phyloP scores from a whole-genome alignment of 805 yeast species.

The Barnettozyma sucrosica region DNA sequence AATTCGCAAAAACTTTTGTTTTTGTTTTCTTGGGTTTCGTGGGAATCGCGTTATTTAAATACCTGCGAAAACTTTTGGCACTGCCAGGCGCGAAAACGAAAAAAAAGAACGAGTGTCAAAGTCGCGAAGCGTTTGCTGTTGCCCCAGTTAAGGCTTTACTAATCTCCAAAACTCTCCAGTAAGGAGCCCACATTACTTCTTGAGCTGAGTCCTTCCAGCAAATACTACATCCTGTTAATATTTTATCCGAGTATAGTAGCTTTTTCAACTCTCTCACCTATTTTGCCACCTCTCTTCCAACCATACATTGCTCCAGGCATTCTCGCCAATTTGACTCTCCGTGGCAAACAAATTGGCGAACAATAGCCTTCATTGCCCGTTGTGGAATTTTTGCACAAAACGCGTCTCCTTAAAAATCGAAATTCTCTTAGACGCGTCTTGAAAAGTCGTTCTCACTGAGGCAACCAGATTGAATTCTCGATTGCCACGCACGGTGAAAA shows the following conservation, averaged over 20 bases:
- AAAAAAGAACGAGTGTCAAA: background rate
- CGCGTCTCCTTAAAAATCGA: too few relatives aligned
- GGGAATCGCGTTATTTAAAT: slow-evolving; percentile 8
- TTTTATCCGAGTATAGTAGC: background rate
- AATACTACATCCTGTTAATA: too few relatives aligned
- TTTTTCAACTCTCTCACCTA: too few relatives aligned
- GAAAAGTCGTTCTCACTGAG: background rate
- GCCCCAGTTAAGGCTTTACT: background rate
- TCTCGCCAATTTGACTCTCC: background rate
- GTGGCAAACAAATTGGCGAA: background rate
- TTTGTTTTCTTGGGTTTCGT: slow-evolving; percentile 6
- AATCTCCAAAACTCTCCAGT: background rate
- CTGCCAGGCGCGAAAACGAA: background rate
- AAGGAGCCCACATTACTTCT: background rate
- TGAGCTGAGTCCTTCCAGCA: background rate
- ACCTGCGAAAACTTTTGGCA: slow-evolving; percentile 1
- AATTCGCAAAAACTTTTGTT: slow-evolving; percentile 1
- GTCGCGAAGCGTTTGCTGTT: background rate
- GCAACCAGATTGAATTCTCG: background rate
- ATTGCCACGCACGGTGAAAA: background rate
- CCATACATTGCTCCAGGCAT: background rate
- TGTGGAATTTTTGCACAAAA: background rate
- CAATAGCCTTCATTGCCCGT: background rate
- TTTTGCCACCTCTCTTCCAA: background rate
- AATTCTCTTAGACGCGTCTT: background rate